phyloP scores from a whole-genome alignment of 2,329 filamentous ascomycete species.

The Penicillium glabrum region DNA sequence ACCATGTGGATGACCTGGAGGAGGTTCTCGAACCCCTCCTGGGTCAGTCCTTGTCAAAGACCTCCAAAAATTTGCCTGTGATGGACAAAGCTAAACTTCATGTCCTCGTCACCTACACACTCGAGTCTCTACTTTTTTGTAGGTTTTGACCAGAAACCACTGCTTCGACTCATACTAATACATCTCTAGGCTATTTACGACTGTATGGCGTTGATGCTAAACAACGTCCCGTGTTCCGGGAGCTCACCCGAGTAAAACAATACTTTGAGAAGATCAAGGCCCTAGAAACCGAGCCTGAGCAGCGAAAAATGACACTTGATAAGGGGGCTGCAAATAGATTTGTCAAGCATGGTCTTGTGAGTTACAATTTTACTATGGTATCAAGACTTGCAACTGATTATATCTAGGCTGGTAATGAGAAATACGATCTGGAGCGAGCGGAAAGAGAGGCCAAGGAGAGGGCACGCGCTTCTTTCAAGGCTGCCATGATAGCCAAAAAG shows the following conservation, averaged over 20 bases:
- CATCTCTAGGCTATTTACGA: conserved; percentile 64
- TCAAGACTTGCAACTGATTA: conserved; percentile 14
- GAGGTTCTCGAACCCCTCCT: conserved; percentile 73
- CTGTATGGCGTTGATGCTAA: conserved; percentile 79
- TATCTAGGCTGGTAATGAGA: conserved; percentile 49
- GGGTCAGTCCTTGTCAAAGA: conserved; percentile 61
- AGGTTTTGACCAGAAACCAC: conserved; percentile 28
- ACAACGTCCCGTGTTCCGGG: conserved; percentile 78
- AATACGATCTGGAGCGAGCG: conserved; percentile 51
- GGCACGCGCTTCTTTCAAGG: conserved; percentile 50
- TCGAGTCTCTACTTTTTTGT: conserved; percentile 91
- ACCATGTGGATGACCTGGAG: conserved; percentile 77
- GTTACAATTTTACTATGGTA: conserved; percentile 21
- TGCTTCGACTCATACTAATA: not conserved
- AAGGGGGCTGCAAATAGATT: conserved; percentile 78
- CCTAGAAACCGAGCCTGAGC: conserved; percentile 63
- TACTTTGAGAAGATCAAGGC: conserved; percentile 91
- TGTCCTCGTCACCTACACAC: conserved; percentile 80
- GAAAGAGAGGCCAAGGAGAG: conserved; percentile 53
- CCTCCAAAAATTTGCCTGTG: conserved; percentile 78
- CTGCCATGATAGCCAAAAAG: conserved; percentile 44
- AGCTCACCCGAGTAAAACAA: conserved; percentile 81
- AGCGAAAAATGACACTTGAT: conserved; percentile 62
- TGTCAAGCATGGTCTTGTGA: conserved; percentile 75
- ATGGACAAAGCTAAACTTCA: conserved; percentile 94